These are phyloP conservation scores for Pseudisothecium myosuroides DNA, from an alignment of 225 moss, liverwort and hornwort species.

Conservation along the genomic window DNA sequence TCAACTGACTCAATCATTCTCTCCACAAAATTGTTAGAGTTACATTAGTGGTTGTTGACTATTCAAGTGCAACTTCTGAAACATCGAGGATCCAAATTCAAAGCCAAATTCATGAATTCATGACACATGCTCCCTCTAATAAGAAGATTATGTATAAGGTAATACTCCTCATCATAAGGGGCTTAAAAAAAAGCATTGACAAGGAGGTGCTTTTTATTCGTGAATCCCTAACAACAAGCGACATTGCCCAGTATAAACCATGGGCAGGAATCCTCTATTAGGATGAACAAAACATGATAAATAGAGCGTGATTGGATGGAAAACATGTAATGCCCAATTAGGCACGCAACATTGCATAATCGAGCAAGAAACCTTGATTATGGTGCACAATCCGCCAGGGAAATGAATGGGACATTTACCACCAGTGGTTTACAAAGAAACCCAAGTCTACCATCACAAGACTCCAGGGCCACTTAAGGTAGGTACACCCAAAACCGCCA, in stretches of 20 bases:
- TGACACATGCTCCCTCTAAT: rapidly evolving
- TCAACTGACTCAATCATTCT: not conserved
- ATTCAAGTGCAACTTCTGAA: not conserved
- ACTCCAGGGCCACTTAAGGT: not conserved
- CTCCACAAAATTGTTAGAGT: not conserved
- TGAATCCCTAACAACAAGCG: rapidly evolving
- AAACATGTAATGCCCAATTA: rapidly evolving
- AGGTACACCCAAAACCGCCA: no score
- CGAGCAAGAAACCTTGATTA: rapidly evolving
- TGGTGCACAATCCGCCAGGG: rapidly evolving
- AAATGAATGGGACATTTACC: not conserved
- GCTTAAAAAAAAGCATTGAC: rapidly evolving
- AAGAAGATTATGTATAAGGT: not conserved
- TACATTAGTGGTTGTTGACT: not conserved
- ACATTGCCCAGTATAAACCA: rapidly evolving
- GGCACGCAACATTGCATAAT: rapidly evolving
- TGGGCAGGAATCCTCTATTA: no score
- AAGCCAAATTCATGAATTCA: not conserved
- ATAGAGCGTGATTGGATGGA: not conserved
- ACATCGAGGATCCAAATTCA: not conserved
- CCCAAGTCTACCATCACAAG: not conserved
- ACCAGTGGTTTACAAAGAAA: not conserved
- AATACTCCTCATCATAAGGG: rapidly evolving
- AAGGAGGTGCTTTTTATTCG: no score
- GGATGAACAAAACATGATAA: not conserved